These are phyloP conservation scores for Croton setiger DNA, from an alignment of 441 rosid genomes.

Conservation along the genomic window DNA sequence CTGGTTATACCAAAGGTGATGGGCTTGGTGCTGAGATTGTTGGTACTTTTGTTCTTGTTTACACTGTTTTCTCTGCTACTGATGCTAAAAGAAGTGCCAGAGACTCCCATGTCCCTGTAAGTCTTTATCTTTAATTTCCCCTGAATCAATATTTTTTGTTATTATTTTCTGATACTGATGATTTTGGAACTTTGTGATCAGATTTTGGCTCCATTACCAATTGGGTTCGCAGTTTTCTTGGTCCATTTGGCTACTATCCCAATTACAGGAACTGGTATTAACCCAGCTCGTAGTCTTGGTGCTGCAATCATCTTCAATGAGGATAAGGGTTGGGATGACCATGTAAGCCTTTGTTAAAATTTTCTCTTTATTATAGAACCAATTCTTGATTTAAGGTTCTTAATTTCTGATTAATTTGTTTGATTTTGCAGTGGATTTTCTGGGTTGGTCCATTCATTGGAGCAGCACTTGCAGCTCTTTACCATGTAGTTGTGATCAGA, in stretches of 20 bases:
- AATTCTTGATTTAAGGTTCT: no score
- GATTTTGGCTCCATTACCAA: constrained; percentile 90
- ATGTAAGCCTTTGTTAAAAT: constrained; percentile 35
- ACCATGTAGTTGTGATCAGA: constrained; percentile 81
- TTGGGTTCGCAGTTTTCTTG: constrained; percentile 92
- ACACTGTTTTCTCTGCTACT: constrained; percentile 93
- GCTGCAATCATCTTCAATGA: constrained; percentile 84
- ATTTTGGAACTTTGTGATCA: constrained; percentile 23
- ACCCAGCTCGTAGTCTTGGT: constrained; percentile 93
- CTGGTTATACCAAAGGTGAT: constrained; percentile 77
- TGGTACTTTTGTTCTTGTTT: no score
- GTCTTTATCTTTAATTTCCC: no score
- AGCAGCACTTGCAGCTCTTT: constrained; percentile 84
- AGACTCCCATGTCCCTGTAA: constrained; percentile 92
- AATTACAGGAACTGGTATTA: constrained; percentile 85
- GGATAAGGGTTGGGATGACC: constrained; percentile 73
- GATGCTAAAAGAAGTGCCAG: constrained; percentile 89
- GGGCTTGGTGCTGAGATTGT: constrained; percentile 91
- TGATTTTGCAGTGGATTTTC: constrained; percentile 72
- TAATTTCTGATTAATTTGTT: background rate
- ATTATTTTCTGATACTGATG: no score
- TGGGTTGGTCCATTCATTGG: constrained; percentile 95
- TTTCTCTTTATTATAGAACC: background rate
- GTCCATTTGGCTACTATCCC: constrained; percentile 94
- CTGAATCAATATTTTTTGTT: no score